Evolutionary conservation across 2,329 filamentous ascomycete species (phyloP).

Genomic region (Monilinia polystroma): DNA sequence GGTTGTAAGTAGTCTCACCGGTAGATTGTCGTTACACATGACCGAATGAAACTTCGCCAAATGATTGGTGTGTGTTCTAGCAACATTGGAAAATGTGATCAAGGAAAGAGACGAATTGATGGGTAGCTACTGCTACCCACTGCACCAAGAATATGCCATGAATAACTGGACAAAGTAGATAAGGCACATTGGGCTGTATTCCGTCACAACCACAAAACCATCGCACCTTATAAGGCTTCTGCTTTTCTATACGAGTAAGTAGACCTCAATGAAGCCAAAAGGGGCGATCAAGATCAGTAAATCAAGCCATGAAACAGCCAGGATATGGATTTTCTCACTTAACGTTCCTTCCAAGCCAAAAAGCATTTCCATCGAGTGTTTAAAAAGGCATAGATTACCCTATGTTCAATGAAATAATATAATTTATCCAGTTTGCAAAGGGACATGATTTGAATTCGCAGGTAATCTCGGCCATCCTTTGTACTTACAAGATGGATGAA

Average conservation of each 20-base stretch:
- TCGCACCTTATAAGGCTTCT: neutral
- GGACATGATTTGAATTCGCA: neutral
- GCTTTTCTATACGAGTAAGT: neutral
- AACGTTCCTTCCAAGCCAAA: neutral
- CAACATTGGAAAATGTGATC: neutral
- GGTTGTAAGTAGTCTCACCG: no score
- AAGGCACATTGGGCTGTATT: neutral
- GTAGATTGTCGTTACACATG: no score
- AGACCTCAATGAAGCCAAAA: neutral
- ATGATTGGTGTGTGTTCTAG: neutral
- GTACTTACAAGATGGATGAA: no score
- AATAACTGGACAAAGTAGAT: neutral
- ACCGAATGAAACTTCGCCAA: neutral
- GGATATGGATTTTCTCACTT: no score
- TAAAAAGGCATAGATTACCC: neutral
- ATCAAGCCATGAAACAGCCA: neutral
- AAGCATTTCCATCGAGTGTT: neutral
- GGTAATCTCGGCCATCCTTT: no score
- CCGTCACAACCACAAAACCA: neutral
- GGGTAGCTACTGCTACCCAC: neutral
- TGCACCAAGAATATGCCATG: neutral
- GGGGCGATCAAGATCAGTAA: neutral
- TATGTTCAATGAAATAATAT: neutral
- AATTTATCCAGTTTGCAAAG: neutral
- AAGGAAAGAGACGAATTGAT: neutral